Conservation (phyloP, 495 filamentous ascomycete species). For the Monascus purpureus region DNA sequence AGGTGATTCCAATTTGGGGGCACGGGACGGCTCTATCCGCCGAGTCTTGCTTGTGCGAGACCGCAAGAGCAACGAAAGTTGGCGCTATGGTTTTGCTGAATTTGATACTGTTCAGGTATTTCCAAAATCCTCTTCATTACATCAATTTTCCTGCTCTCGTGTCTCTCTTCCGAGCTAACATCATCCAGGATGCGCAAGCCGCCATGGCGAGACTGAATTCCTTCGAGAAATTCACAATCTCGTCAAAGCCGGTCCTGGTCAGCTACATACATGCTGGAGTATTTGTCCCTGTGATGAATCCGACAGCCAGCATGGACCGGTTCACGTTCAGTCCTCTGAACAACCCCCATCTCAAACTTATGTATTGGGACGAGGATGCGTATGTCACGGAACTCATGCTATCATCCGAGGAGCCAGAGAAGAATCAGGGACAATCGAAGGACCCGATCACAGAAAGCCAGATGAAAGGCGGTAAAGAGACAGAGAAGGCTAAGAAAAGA, state of each 20-base stretch:
- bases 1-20: conserved; percentile 58
- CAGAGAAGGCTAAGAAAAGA: conserved; percentile 57
- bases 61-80: conserved; percentile 58
- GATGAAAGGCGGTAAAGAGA: conserved; percentile 27
- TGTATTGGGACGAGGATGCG: conserved; percentile 75
- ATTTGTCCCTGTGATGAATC: conserved; percentile 62
- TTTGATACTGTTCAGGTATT: conserved; percentile 51
- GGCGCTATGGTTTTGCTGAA: conserved; percentile 83
- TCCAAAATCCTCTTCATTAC: neutral
- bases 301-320: conserved; percentile 33
- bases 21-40: conserved; percentile 58
- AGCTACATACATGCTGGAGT: conserved; percentile 80
- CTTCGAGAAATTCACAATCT: conserved; percentile 73
- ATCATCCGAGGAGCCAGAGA: conserved; percentile 32
- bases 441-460: conserved; percentile 25
- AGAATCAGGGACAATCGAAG: conserved; percentile 9
- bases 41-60: conserved; percentile 72
- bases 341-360: conserved; percentile 54
- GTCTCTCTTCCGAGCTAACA: too few species aligned
- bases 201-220: conserved; percentile 62
- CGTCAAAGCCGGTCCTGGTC: conserved; percentile 58
- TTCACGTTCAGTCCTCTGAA: conserved; percentile 63
- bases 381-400: conserved; percentile 57
- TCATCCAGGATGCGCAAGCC: conserved; percentile 64
- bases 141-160: neutral